Percentiles rank a stretch among this genome's conserved stretches.
These are phyloP conservation scores for Lepiota subincarnata DNA, from an alignment of 768 basidiomycete species.

Conservation along the genomic window DNA sequence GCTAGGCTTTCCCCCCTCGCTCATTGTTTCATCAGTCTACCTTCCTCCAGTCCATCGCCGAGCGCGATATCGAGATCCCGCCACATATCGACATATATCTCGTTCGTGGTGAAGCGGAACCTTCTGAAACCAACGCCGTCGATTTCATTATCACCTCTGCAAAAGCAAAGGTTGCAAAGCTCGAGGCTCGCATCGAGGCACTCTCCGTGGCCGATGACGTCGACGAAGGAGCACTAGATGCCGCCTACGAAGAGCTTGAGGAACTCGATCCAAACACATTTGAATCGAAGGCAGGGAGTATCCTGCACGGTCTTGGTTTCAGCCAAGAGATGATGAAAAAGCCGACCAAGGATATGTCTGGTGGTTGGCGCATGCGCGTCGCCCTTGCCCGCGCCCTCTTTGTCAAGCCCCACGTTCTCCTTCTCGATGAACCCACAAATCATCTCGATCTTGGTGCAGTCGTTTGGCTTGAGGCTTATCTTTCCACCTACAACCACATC, in stretches of 20 bases:
- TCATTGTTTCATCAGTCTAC: constrained; percentile 61
- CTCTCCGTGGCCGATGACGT: constrained; percentile 85
- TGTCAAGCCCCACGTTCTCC: constrained; percentile 90
- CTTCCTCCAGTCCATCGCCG: constrained; percentile 91
- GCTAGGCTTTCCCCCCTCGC: neutral
- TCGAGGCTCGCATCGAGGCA: constrained; percentile 93
- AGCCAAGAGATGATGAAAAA: constrained; percentile 87
- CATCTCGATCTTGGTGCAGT: constrained; percentile 97
- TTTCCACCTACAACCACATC: constrained; percentile 98
- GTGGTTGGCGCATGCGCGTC: constrained; percentile 99
- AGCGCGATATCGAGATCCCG: constrained; percentile 93
- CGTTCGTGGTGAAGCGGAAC: constrained; percentile 93
- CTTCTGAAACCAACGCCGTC: constrained; percentile 91
- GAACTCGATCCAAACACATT: constrained; percentile 95
- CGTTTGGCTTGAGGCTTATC: constrained; percentile 98
- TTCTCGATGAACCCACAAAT: constrained; percentile 92
- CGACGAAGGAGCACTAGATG: constrained; percentile 84
- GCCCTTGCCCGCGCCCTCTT: constrained; percentile 94
- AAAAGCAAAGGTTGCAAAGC: constrained; percentile 84
- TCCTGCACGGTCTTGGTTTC: constrained; percentile 98
- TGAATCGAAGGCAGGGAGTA: constrained; percentile 92
- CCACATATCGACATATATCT: constrained; percentile 97
- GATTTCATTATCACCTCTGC: constrained; percentile 96
- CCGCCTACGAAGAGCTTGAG: constrained; percentile 93
- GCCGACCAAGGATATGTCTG: constrained; percentile 97